A percentile compares a stretch with the other conserved stretches of the same genome.
Conservation (phyloP, 345 rosid species). For the Hibiscus syriacus region DNA sequence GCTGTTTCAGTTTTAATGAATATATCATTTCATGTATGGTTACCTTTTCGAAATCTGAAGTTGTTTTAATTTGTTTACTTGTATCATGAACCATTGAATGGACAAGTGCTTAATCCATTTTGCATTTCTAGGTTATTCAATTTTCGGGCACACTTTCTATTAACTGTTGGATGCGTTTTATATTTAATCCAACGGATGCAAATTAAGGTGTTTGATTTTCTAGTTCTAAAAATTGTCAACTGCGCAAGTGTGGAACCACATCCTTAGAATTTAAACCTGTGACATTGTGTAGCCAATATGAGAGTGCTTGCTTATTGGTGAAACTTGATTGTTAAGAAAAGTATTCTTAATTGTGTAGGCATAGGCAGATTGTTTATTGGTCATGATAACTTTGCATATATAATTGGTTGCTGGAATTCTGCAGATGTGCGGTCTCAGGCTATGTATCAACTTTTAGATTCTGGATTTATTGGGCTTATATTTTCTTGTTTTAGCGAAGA, state of each 20-base stretch:
- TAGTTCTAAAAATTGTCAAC: not conserved
- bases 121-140: not conserved
- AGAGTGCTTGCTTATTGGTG: not conserved
- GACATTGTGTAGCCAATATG: not conserved
- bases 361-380: not conserved
- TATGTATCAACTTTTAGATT: slow-evolving; percentile 94
- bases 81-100: not conserved
- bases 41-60: not conserved
- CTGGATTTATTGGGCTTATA: slow-evolving; percentile 92
- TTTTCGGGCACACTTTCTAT: not conserved
- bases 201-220: not conserved
- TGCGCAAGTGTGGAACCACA: not conserved
- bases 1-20: not conserved
- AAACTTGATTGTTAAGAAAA: not conserved
- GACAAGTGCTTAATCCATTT: not conserved
- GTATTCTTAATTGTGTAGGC: not conserved
- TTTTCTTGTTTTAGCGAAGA: slow-evolving; percentile 97
- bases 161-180: not conserved
- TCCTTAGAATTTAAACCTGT: not conserved
- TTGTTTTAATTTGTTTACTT: not conserved
- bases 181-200: not conserved
- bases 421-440: slow-evolving; percentile 98
- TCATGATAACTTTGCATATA: not conserved
- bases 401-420: slow-evolving; percentile 20
- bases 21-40: not conserved